Evolutionary conservation across 2,329 filamentous ascomycete genomes (phyloP), one percentile per base, ranked within the genome.

Genomic region (Penicillium fuscoglaucum): DNA sequence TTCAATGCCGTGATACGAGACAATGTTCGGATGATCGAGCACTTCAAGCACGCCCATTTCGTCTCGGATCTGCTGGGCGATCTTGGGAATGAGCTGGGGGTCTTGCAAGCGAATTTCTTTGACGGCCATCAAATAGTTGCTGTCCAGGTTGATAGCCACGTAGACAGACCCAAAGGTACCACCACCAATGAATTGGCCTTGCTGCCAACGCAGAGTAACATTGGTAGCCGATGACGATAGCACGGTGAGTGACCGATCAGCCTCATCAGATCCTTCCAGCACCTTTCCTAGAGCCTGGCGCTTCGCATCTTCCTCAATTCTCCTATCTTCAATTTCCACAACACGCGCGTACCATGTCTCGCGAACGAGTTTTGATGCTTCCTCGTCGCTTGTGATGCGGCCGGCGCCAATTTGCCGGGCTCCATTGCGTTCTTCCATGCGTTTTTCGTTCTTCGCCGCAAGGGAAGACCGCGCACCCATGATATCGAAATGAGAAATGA

Each of bases 401-500:
- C 90, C 90, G 69, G 93, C 87, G 70, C 96, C 92, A 63, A 95
- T 82, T 69, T 88, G 87, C 62, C 89, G 84, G 69, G 90, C 86
- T 69, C 92, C 89, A 29, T 89, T 88, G 53, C 89, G 85, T 29
- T 90, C 89, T 68, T 97, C 93, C 64, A 93, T 84, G 44, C 90
- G 85, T 73, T 91, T 93, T 77, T 99, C 95, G 2, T 92, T 91
- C 76, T 97, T 92, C 5, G 95, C 95, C 12, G 95, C 95, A 62
- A 97, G 83, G 43, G 89, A 97, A 7, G 93, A 96, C 69, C 93
- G 87, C 28, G 95, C 95, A 26, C 95, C 95, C 90, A 99, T 96
- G 76, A 99, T 98, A 74, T 99, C 95, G 69, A 99, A 99, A 76
- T 99, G 95, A 10, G 93, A 97, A 66, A 99, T 98, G 49, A 99